Conservation (phyloP, 371 early-diverging fungal species). For the Gilbertella persicaria region DNA sequence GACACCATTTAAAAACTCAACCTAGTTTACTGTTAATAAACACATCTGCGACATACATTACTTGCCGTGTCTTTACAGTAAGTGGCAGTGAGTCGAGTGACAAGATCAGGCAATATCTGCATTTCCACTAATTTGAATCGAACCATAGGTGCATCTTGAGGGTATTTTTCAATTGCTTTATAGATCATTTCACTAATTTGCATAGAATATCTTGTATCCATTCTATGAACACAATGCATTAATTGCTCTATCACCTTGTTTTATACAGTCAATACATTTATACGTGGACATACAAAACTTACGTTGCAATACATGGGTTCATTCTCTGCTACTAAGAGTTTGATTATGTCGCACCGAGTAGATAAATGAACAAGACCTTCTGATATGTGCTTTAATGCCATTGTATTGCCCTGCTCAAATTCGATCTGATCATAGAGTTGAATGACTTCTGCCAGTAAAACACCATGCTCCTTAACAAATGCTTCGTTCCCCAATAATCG, state of each 20-base stretch:
- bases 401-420: conserved; percentile 5
- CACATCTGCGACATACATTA: background rate
- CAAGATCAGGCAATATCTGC: conserved; percentile 40
- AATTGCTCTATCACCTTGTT: conserved; percentile 26
- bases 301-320: conserved; percentile 23
- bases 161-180: conserved; percentile 30
- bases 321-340: conserved; percentile 18
- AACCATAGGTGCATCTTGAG: conserved; percentile 25
- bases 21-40: conserved; percentile 7
- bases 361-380: conserved; percentile 38
- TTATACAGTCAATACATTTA: background rate
- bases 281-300: background rate
- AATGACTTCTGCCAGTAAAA: conserved; percentile 19
- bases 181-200: conserved; percentile 44
- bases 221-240: conserved; percentile 21
- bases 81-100: conserved; percentile 35
- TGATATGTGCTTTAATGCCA: conserved; percentile 21
- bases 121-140: conserved; percentile 37
- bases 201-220: conserved; percentile 26
- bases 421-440: conserved; percentile 38
- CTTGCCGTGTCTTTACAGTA: conserved; percentile 41
- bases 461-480: conserved; percentile 27
- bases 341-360: conserved; percentile 32
- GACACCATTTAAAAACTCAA: conserved; percentile 40
- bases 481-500: conserved; percentile 20